Base-by-base conservation (phyloP, 1,139 yeast species). In the Pichia norvegensis region DNA sequence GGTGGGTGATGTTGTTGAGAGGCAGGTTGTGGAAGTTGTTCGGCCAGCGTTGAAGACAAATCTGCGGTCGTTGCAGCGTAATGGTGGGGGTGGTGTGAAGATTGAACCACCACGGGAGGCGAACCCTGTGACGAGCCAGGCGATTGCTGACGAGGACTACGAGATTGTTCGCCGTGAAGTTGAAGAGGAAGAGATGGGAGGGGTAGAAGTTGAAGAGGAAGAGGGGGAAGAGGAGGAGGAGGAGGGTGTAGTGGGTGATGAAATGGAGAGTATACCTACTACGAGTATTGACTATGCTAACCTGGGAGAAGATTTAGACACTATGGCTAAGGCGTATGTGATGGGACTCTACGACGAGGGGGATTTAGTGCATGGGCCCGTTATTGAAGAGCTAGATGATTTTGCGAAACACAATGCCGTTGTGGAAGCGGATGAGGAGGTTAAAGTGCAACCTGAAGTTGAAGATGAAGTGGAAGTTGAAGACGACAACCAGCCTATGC, bases 261-360 rank as follows among this genome's bases (percentile, higher is more conserved):
- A 29, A 7, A 2, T 17, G 10, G 16, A 31, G 3, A 4, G 11
- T 16, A 17, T 16, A 16, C 20, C 20, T 31, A 7, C 9, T 16
- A 31, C 35, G n/a, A 17, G 16, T 20, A 40, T 75, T 9, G 80
- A 76, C 51, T 74, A 67, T 53, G 63, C 58, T 13, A 54, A 67
- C 7, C 52, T 76, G 41, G 70, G 69, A 31, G 65, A 66, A 41
- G 73, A 76, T 51, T 47, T 74, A 52, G 81, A 78, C 44, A 68
- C 75, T 4, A 76, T 79, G 82, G 84, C 77, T 0, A 68, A 70
- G 48, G 84, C 83, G 0, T 80, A 80, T 53, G 66, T 69, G n/a
- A 55, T 72, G 39, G 85, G 85, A 1, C 60, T 74, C 54, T 79
- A 78, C 56, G 83, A 78, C 53, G 82, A 76, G 51, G 85, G 80